Evolutionary conservation across 176 grass and related monocot species (phyloP).

Genomic region (Eleusine coracana): DNA sequence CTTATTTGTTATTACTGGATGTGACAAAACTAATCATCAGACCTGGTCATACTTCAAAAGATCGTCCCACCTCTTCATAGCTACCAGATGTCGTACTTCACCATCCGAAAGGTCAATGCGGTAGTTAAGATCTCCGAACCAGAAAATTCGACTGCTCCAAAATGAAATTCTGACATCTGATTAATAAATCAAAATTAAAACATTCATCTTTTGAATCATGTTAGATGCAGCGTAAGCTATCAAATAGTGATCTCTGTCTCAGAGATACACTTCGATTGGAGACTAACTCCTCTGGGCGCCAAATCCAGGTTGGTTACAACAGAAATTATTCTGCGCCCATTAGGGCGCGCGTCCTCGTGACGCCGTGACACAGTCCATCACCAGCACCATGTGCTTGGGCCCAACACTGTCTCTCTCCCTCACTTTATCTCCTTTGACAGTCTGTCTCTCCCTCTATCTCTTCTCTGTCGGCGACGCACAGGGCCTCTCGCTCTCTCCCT

Average conservation of each 20-base stretch:
- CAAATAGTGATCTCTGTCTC: not conserved
- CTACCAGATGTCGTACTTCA: constrained; percentile 46
- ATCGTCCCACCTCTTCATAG: constrained; percentile 53
- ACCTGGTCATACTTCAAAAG: constrained; percentile 77
- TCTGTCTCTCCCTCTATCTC: too few species aligned
- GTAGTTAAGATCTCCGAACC: constrained; percentile 83
- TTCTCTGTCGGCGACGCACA: too few species aligned
- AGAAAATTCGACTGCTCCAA: constrained; percentile 63
- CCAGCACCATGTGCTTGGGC: too few species aligned
- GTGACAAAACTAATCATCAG: constrained; percentile 2
- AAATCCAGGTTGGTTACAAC: too few species aligned
- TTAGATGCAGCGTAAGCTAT: not conserved
- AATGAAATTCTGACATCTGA: constrained; percentile 40
- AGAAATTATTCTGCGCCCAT: too few species aligned
- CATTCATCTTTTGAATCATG: constrained; percentile 5
- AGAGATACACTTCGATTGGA: not conserved
- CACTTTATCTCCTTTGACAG: too few species aligned
- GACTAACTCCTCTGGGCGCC: not conserved
- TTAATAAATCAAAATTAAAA: constrained; percentile 27
- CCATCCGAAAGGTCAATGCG: constrained; percentile 58
- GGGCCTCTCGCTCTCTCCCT: too few species aligned
- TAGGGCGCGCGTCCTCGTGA: too few species aligned
- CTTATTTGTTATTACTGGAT: not conserved
- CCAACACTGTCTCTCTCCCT: too few species aligned
- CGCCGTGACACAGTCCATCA: too few species aligned